These are phyloP conservation scores for Cercospora sp. DNA, from an alignment of 2,329 filamentous ascomycete genomes.

Conservation along the genomic window DNA sequence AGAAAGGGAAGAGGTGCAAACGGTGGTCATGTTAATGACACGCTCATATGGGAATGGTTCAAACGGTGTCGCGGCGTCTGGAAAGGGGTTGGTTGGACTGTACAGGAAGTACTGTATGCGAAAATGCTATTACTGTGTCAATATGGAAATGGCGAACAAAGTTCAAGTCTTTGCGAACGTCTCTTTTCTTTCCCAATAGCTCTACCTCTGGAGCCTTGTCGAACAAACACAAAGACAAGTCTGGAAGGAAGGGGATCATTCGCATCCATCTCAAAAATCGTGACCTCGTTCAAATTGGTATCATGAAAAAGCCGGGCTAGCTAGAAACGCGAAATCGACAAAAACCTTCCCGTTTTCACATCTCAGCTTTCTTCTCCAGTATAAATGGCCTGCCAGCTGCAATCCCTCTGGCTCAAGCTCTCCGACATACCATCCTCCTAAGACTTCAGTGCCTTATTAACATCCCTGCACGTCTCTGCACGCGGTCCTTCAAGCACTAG, in stretches of 20 bases:
- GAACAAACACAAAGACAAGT: background rate
- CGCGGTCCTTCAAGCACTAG: constrained; percentile 4
- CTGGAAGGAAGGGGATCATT: too few relatives aligned
- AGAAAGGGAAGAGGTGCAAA: background rate
- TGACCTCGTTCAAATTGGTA: constrained; percentile 14
- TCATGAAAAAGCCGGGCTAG: constrained; percentile 1
- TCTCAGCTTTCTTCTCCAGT: background rate
- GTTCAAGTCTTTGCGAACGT: background rate
- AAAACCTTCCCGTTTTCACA: background rate
- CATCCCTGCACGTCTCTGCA: background rate
- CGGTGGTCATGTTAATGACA: background rate
- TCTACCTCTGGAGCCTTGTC: background rate
- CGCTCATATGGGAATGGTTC: background rate
- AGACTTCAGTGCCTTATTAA: background rate
- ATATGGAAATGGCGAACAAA: background rate
- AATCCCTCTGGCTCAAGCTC: background rate
- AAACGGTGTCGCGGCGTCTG: constrained; percentile 1
- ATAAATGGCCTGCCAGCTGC: background rate
- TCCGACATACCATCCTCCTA: background rate
- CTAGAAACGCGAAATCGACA: background rate
- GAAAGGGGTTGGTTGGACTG: background rate
- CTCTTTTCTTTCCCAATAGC: background rate
- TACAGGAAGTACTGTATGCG: background rate
- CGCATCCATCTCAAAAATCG: background rate
- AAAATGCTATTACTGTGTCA: constrained; percentile 1